Evolutionary conservation across 257 asterid genomes (phyloP).

Genomic region (Solanum boliviense): DNA sequence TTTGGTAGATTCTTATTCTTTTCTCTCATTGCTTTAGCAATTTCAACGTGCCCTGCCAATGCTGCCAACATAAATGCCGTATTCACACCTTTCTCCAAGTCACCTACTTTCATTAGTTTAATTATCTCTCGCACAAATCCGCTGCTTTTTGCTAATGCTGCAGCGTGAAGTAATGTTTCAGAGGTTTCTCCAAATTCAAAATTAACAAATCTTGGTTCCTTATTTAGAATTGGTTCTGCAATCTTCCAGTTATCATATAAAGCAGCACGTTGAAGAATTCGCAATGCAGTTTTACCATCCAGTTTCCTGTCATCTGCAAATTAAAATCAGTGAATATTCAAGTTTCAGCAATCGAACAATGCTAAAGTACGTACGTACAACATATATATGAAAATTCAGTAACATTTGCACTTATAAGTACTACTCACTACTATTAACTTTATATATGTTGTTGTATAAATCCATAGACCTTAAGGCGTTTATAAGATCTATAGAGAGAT

Average conservation of each 20-base stretch:
- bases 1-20: not conserved
- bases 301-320: not conserved
- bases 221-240: not conserved
- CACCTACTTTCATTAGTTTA: not conserved
- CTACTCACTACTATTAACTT: too few relatives aligned
- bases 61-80: conserved; percentile 13
- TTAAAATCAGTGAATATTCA: too few relatives aligned
- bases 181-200: not conserved
- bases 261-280: too few relatives aligned
- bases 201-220: not conserved
- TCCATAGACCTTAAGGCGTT: not conserved
- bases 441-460: too few relatives aligned
- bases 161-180: conserved; percentile 8
- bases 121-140: not conserved
- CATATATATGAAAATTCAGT: too few relatives aligned
- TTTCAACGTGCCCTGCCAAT: not conserved
- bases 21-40: conserved; percentile 2
- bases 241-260: not conserved
- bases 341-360: too few relatives aligned
- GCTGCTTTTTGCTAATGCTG: not conserved
- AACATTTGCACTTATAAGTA: too few relatives aligned
- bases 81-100: not conserved
- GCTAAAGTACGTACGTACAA: too few relatives aligned
- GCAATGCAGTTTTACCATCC: not conserved
- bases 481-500: not conserved